Evolutionary conservation across 495 filamentous ascomycete species (phyloP).

Genomic region (Astrothelium subdiscretum): DNA sequence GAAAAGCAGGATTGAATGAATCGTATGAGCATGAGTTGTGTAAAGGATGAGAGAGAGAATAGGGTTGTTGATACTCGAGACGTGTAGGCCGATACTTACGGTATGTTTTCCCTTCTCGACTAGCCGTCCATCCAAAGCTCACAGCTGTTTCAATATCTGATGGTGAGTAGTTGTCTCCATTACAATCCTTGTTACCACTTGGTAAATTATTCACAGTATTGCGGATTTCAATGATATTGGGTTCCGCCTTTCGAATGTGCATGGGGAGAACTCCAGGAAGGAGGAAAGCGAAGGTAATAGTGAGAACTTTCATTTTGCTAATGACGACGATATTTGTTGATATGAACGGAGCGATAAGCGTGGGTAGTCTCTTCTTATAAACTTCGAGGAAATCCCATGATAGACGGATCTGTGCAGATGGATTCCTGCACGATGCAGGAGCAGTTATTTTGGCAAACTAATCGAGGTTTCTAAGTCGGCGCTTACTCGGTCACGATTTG

Average conservation of each 20-base stretch:
- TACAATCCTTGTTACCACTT: not conserved
- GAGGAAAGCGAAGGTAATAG: not conserved
- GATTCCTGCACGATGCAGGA: not conserved
- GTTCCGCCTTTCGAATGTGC: not conserved
- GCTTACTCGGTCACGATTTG: too few relatives aligned
- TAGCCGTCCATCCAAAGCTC: not conserved
- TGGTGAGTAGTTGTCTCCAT: not conserved
- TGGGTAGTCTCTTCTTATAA: not conserved
- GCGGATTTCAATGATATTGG: not conserved
- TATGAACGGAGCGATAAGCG: not conserved
- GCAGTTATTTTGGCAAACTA: not conserved
- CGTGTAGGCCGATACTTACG: not conserved
- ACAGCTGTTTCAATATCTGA: not conserved
- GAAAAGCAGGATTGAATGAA: too few relatives aligned
- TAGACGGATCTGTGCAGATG: not conserved
- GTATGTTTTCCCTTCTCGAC: not conserved
- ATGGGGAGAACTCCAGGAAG: not conserved
- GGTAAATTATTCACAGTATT: not conserved
- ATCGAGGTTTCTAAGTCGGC: too few relatives aligned
- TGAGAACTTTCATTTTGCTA: not conserved
- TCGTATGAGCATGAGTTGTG: too few relatives aligned
- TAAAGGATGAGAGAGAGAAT: too few relatives aligned
- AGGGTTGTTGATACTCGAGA: not conserved
- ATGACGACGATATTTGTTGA: not conserved
- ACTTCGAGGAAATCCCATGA: not conserved